Conservation (phyloP, 495 filamentous ascomycete species). For the Aspergillus asperescens region DNA sequence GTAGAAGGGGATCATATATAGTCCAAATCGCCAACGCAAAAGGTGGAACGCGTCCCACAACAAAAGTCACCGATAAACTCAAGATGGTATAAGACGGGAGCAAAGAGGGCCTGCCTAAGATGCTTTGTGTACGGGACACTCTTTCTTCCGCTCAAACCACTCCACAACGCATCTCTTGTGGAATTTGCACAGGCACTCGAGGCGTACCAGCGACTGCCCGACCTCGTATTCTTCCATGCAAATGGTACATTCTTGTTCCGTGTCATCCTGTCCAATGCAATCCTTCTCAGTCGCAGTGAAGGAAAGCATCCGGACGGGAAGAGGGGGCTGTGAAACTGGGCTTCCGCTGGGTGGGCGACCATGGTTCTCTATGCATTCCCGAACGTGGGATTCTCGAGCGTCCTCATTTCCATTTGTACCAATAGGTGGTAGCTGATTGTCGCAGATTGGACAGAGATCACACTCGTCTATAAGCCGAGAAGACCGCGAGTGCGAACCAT, state of each 20-base stretch:
- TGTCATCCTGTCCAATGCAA: conserved; percentile 63
- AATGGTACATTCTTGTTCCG: conserved; percentile 74
- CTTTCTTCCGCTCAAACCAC: conserved; percentile 51
- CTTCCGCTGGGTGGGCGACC: conserved; percentile 22
- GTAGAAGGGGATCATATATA: conserved; percentile 8
- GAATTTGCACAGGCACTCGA: conserved; percentile 93
- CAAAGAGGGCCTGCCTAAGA: conserved; percentile 18
- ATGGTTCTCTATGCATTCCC: conserved; percentile 59
- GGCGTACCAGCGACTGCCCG: conserved; percentile 71
- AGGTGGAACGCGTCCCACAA: neutral
- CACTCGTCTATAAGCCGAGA: conserved; percentile 57
- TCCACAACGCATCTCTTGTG: conserved; percentile 63
- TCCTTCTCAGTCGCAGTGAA: conserved; percentile 91
- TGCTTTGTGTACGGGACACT: conserved; percentile 51
- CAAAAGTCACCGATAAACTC: too few species aligned
- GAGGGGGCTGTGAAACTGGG: conserved; percentile 20
- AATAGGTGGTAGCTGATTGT: conserved; percentile 64
- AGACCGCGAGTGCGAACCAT: conserved; percentile 22
- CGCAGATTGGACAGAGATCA: conserved; percentile 89
- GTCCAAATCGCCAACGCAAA: neutral
- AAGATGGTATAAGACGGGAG: too few species aligned
- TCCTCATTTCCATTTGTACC: conserved; percentile 54
- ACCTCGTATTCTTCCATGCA: conserved; percentile 94
- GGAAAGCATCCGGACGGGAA: conserved; percentile 49
- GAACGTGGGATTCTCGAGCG: conserved; percentile 70